A percentile compares a stretch with the other conserved stretches of the same genome.
Conservation (phyloP, 2,329 filamentous ascomycete species). For the Penicillium sp. region DNA sequence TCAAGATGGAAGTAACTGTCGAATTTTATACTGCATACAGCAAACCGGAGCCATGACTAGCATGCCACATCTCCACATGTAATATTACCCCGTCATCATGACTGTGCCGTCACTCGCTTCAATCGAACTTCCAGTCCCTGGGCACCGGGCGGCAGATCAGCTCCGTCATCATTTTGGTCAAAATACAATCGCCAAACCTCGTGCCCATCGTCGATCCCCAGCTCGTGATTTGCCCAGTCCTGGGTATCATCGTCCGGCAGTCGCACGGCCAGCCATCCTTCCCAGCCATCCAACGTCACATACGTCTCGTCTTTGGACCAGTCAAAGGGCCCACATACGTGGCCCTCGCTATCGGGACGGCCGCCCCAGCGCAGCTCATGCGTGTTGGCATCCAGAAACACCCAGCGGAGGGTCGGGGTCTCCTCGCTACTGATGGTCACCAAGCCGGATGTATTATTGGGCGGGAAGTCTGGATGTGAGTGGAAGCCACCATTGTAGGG, state of each 20-base stretch:
- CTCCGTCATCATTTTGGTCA: constrained; percentile 25
- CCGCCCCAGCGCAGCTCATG: constrained; percentile 27
- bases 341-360: constrained; percentile 22
- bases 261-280: constrained; percentile 25
- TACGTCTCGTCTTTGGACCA: constrained; percentile 22
- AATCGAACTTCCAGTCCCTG: constrained; percentile 24
- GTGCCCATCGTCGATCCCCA: constrained; percentile 14
- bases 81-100: constrained; percentile 7
- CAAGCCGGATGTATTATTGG: constrained; percentile 23
- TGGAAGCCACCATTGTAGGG: constrained; percentile 27
- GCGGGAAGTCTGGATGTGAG: constrained; percentile 24
- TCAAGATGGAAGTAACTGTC: neutral
- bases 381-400: constrained; percentile 24
- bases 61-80: neutral
- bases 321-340: constrained; percentile 24
- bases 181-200: constrained; percentile 27
- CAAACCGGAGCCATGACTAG: neutral
- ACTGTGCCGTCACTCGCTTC: constrained; percentile 19
- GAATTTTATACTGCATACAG: neutral
- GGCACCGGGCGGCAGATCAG: constrained; percentile 18
- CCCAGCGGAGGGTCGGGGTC: constrained; percentile 25
- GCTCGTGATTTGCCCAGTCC: constrained; percentile 11
- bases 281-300: constrained; percentile 23
- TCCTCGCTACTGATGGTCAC: constrained; percentile 25
- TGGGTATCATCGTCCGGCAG: constrained; percentile 18